Evolutionary conservation across 164 flowering plant genomes (phyloP), one percentile per base, ranked within the genome.

Genomic region (Taxillus chinensis): DNA sequence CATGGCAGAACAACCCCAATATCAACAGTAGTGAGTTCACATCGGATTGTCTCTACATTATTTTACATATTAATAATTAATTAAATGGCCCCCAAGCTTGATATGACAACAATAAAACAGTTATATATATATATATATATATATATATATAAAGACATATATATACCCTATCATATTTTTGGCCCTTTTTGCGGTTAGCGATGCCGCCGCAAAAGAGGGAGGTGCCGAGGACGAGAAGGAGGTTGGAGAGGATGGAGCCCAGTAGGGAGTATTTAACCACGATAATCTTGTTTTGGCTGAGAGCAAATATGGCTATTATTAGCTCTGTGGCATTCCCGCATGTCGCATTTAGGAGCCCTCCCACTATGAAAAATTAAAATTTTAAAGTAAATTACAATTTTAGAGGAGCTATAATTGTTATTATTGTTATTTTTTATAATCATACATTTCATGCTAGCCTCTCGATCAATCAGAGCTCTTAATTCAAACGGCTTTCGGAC

Each of bases 281-380:
- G 2, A 57, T 82, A 38, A 90, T 74, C 73, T 93, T 89, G 12
- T 67, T 64, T 17, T 78, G 68, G 37, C 39, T 3, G 0, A 90
- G 72, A 5, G 98, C 98, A 50, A 90, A 71, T 14, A 90, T 62
- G n/a, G 98, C 90, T 59, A 93, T 90, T 50, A 90, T 90, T 1
- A 90, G 85, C 78, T 93, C 97, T 17, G 98, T 88, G 0, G 85
- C 97, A 76, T 92, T 92, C n/a, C 98, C 97, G 69, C 97, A 92
- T 17, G 97, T 90, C 69, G 97, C 98, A 79, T 93, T 93, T 15
- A 93, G 70, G 8, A 93, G 87, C 50, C 98, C 98, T 45, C 98
- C 98, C 62, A 90, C 98, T 93, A 85, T 59, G 66, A 48, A 27
- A 27, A 27, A 27, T 27, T 27, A 0, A 27, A 27, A 27, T 0